These are phyloP conservation scores for Russula compacta DNA, from an alignment of 768 basidiomycete species.

Conservation along the genomic window DNA sequence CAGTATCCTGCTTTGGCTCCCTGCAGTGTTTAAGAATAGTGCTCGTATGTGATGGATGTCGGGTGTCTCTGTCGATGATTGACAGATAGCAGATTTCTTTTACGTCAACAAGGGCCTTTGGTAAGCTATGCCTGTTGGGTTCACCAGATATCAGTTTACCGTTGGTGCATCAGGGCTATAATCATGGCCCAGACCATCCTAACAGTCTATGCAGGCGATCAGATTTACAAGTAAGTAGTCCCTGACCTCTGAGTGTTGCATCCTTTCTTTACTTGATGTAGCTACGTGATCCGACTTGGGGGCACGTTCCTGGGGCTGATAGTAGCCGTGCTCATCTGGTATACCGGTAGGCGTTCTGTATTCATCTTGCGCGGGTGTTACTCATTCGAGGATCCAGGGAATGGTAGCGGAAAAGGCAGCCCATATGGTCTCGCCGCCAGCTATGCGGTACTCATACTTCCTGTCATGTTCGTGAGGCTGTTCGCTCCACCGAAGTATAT, in stretches of 20 bases:
- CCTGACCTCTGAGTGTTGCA: background rate
- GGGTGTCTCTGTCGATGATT: background rate
- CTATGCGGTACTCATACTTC: conserved; percentile 36
- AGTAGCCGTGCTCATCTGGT: conserved; percentile 43
- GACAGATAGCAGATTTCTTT: conserved; percentile 29
- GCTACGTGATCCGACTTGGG: conserved; percentile 36
- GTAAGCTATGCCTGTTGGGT: conserved; percentile 19
- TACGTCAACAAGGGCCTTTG: conserved; percentile 41
- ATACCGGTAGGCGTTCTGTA: conserved; percentile 29
- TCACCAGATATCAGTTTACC: background rate
- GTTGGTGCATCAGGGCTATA: conserved; percentile 32
- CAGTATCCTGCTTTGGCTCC: conserved; percentile 45
- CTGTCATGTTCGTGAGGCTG: conserved; percentile 41
- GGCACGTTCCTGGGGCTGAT: conserved; percentile 41
- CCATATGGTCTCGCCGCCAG: conserved; percentile 45
- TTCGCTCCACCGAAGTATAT: conserved; percentile 35
- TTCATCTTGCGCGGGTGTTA: background rate
- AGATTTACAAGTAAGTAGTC: conserved; percentile 37
- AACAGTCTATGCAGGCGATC: conserved; percentile 49
- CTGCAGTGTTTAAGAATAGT: conserved; percentile 33
- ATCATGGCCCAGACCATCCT: conserved; percentile 55
- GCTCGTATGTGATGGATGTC: conserved; percentile 32
- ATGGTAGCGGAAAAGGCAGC: conserved; percentile 39
- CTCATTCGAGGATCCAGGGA: conserved; percentile 24
- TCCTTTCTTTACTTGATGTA: conserved; percentile 11